A percentile compares a stretch with the other conserved stretches of the same genome.
Evolutionary conservation across 768 basidiomycete genomes (phyloP).

Genomic region (Hemileccinum rubropunctum): DNA sequence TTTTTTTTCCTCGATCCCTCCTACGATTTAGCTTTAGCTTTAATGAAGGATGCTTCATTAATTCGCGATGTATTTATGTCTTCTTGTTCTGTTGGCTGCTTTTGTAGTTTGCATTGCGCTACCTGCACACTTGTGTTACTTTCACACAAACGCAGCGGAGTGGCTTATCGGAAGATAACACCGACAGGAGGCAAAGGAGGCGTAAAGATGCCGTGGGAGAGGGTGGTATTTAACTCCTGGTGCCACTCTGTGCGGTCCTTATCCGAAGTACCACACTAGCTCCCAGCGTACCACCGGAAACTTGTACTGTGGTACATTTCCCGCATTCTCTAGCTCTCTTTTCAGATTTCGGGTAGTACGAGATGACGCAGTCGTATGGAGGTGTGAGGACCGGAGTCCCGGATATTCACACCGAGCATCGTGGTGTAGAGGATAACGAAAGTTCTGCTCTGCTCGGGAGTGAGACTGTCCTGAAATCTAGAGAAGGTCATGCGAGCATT

Average conservation of each 20-base stretch:
- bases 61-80: constrained; percentile 15
- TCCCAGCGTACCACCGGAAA: background rate
- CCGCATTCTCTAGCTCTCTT: background rate
- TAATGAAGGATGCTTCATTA: constrained; percentile 10
- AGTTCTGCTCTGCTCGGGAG: constrained; percentile 57
- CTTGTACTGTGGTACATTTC: background rate
- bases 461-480: constrained; percentile 27
- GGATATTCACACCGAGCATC: constrained; percentile 10
- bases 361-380: constrained; percentile 74
- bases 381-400: constrained; percentile 40
- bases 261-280: background rate
- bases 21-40: constrained; percentile 13
- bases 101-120: constrained; percentile 6
- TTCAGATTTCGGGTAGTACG: constrained; percentile 34
- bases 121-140: background rate
- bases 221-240: too few species aligned
- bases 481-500: constrained; percentile 69
- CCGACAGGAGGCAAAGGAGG: too few species aligned
- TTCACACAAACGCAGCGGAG: background rate
- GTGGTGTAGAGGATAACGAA: constrained; percentile 40
- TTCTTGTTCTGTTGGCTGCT: constrained; percentile 8
- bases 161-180: background rate
- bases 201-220: background rate
- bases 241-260: background rate
- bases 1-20: background rate